These are phyloP conservation scores for Chytriomyces hyalinus DNA, from an alignment of 192 early-diverging fungal species.

Conservation along the genomic window DNA sequence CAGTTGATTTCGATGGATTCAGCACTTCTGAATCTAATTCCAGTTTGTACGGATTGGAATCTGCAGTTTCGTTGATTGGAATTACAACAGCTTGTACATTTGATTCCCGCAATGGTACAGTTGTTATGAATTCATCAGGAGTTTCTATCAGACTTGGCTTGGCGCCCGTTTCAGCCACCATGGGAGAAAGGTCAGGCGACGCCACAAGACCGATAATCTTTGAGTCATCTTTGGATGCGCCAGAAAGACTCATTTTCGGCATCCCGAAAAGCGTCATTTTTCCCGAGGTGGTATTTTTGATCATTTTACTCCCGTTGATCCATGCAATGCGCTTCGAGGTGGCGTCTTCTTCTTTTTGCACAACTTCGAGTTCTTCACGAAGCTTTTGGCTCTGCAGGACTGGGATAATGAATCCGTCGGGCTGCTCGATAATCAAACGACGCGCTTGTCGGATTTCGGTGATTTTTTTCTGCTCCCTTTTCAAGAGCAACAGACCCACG, in stretches of 20 bases:
- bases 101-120: background rate
- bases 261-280: background rate
- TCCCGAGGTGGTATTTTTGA: background rate
- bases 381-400: background rate
- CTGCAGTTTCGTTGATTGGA: background rate
- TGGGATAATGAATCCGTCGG: constrained; percentile 29
- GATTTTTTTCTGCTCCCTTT: constrained; percentile 51
- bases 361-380: constrained; percentile 20
- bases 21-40: background rate
- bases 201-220: background rate
- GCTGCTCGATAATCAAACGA: constrained; percentile 32
- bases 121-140: background rate
- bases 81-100: background rate
- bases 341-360: constrained; percentile 29
- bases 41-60: background rate
- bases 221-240: background rate
- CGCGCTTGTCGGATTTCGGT: constrained; percentile 39
- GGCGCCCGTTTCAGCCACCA: too few species aligned
- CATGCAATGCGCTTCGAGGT: constrained; percentile 6
- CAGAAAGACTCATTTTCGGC: background rate
- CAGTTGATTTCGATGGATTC: background rate
- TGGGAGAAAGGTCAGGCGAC: background rate
- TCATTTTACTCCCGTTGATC: constrained; percentile 15
- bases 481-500: constrained; percentile 51
- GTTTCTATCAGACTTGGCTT: background rate